Evolutionary conservation across 345 rosid species (phyloP), one percentile per base, ranked within the genome.

Genomic region (Hibiscus mutabilis): DNA sequence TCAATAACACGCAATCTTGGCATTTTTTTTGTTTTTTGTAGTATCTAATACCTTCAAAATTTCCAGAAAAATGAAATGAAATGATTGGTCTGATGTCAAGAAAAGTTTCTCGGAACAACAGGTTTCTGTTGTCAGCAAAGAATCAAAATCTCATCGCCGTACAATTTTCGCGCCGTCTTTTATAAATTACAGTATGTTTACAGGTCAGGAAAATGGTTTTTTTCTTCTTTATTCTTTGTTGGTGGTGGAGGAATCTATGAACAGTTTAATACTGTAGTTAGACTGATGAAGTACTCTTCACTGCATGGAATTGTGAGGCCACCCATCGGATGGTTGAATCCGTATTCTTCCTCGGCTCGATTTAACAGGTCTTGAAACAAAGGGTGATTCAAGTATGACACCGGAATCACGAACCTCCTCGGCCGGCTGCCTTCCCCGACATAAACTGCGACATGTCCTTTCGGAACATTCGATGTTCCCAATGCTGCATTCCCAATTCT

Each of bases 251-350:
- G 8, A 24, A 29, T 57, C 75, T 55, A 77, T 74, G 82, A 84
- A 60, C 84, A 80, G 65, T 47, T 76, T 53, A 84, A 77, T 61
- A 84, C 69, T 46, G 86, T 79, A 0, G 70, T 73, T 21, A 73
- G 55, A n/a, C 44, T 52, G 18, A 73, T 40, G 70, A 73, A 73
- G 27, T 55, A 64, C 52, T 73, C 62, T 73, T 73, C 70, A 37
- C 53, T 64, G 70, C 76, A 73, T 15, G 70, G 70, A 53, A 73
- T 22, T 9, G 76, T 73, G 53, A 73, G 76, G 7, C 76, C 76
- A 6, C 76, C 70, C 69, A 64, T 64, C 0, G 70, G 64, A 53
- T 73, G 64, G 37, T 73, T 73, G 69, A 63, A 73, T 21, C 76
- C 76, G 19, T 53, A 73, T 64, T 73, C 76, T 73, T 73, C 76